These are phyloP conservation scores for Glycine latifolia DNA, from an alignment of 306 rosid species.

Conservation along the genomic window DNA sequence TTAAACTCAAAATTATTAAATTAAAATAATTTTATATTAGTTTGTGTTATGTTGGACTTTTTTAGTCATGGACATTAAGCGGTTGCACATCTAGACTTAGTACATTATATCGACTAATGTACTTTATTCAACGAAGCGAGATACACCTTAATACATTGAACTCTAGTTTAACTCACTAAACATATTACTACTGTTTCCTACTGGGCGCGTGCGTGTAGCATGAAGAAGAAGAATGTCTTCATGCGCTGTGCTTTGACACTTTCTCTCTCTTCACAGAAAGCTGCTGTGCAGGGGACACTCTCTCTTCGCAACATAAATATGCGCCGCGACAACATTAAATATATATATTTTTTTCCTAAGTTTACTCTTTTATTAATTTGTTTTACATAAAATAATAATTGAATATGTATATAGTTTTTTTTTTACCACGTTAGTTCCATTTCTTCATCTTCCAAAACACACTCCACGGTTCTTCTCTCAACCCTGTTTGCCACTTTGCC, in stretches of 20 bases:
- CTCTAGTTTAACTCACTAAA: no score
- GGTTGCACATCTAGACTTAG: no score
- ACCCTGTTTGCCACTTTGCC: constrained; percentile 49
- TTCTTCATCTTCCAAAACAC: constrained; percentile 55
- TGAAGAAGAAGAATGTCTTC: not conserved
- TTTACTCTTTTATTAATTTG: not conserved
- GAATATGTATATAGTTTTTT: not conserved
- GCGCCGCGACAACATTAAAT: constrained; percentile 62
- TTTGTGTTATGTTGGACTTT: no score
- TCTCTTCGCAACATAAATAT: constrained; percentile 52
- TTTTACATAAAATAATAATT: constrained; percentile 6
- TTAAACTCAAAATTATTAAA: no score
- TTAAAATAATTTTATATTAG: no score
- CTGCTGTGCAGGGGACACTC: constrained; percentile 60
- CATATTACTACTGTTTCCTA: no score
- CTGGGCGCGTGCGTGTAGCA: not conserved
- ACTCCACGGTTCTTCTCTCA: constrained; percentile 52
- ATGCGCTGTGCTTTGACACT: not conserved
- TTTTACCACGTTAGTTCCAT: constrained; percentile 29
- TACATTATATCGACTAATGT: no score
- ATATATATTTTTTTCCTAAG: not conserved
- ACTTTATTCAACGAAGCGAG: no score
- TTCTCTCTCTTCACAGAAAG: constrained; percentile 48
- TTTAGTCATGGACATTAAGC: no score
- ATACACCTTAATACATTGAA: no score